These are phyloP conservation scores for Coccomyxa subellipsoidea DNA, from an alignment of 163 green algal genomes.

Conservation along the genomic window DNA sequence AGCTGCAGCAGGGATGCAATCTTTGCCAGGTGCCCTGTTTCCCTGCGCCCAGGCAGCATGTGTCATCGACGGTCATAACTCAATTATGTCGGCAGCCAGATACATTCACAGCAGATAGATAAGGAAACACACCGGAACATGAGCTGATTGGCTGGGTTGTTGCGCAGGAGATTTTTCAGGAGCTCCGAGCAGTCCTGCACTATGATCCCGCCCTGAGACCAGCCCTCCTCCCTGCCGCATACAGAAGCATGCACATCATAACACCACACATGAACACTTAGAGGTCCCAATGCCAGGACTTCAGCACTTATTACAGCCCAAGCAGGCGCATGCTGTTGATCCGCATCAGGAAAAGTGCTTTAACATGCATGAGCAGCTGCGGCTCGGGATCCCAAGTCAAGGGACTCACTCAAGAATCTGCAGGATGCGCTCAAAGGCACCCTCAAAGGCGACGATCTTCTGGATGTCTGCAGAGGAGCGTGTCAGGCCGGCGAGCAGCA, in stretches of 20 bases:
- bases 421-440: constrained; percentile 78
- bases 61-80: no score
- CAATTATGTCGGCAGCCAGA: no score
- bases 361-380: not conserved
- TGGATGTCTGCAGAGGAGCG: constrained; percentile 66
- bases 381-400: not conserved
- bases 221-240: constrained; percentile 64
- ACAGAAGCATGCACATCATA: no score
- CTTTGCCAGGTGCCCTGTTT: constrained; percentile 49
- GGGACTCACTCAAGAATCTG: constrained; percentile 55
- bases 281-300: no score
- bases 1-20: constrained; percentile 38
- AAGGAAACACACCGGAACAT: constrained; percentile 55
- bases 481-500: constrained; percentile 76
- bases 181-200: constrained; percentile 85
- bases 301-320: not conserved
- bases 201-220: constrained; percentile 63
- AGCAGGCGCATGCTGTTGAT: not conserved
- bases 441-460: constrained; percentile 88
- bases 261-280: no score
- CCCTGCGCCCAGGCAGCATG: constrained; percentile 25
- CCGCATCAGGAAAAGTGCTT: not conserved
- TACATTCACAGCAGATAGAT: no score
- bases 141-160: constrained; percentile 74
- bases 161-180: constrained; percentile 77